Base-by-base conservation (phyloP, 1,139 yeast genomes). In the Saccharomyces hybrid region DNA sequence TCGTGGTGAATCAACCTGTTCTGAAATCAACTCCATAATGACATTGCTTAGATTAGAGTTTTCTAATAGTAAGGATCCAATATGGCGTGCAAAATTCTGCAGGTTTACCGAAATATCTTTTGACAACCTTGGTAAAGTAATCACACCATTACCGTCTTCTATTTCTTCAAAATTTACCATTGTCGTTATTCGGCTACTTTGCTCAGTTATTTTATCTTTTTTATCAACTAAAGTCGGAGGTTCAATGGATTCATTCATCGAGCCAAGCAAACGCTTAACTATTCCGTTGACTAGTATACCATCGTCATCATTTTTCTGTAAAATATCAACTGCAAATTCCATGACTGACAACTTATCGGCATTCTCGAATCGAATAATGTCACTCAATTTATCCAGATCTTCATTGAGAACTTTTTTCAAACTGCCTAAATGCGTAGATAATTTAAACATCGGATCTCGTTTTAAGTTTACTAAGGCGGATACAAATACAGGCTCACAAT, bases 401-500 rank as follows among this genome's bases (percentile, higher is more conserved):
- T 26, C 28, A 24, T 50, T 52, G 6, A 55, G 34, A 11, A 55
- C 32, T n/a, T 55, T 47, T 38, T 28, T 48, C 31, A 58, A 49
- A 2, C 38, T 47, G 3, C 26, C 34, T 2, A 19, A 16, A 34
- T 54, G 60, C n/a, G 38, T 38, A 11, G 50, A 34, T 47, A 54
- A 51, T 38, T 48, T 52, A 29, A 12, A 42, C 6, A 51, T 47
- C 1, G 63, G 59, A 34, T 58, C 58, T 31, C 44, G 47, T 24
- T 52, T 42, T 16, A 57, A 29, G 26, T 48, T 31, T 14, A 60
- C 24, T 21, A 63, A 50, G 6, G 62, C 49, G 2, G 52, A 31
- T 19, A 64, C 47, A 47, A 56, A 54, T 48, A 52, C 26, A 31
- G 48, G 54, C 21, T 55, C 56, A 52, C 65, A 68, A 54, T 51